Evolutionary conservation across 768 basidiomycete genomes (phyloP), one percentile per base, ranked within the genome.

Genomic region (Kwoniella botswanensis): DNA sequence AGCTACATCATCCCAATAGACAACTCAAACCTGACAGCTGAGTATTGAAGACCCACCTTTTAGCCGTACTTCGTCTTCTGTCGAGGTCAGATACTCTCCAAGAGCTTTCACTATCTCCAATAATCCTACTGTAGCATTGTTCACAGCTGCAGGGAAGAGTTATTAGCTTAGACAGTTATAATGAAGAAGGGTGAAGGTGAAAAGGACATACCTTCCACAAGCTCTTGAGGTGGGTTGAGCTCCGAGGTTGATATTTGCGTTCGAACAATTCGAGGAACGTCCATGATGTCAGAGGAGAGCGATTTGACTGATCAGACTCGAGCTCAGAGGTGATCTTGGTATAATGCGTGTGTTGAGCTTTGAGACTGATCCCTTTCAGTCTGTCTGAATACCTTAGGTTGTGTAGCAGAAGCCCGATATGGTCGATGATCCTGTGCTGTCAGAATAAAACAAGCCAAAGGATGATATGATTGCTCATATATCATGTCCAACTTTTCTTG

Each of bases 1-100:
- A 63, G 62, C 62, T 61, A 9, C 9, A 26, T 35, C 24, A 26
- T 35, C 26, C 18, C 59, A 26, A 43, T 55, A 59, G 7, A 29
- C 29, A 29, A 4, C 29, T 29, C 29, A 4, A 29, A 29, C 4
- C 4, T 29, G 29, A 7, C 57, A 22, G 15, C 56, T 22, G 44
- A 24, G 22, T 17, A 53, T 15, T 21, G 24, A 22, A 11, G 55
- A 63, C 76, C 57, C 70, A 93, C 96, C 96, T 86, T 93, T 93
- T 10, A 88, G 88, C 35, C 96, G 87, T 12, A 91, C 83, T 4
- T 86, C 85, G 75, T 91, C 92, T 65, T 96, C 92, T 68, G 94
- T 92, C 1, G 93, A 90, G 0, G 93, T 95, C 15, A 99, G 86
- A 78, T 92, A 94, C 74, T 92, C 91, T 53, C 93, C 93, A 0